Percentiles rank a stretch among this genome's conserved stretches.
Conservation (phyloP, 78 protist species). For the Pigoraptor vietnamica region DNA sequence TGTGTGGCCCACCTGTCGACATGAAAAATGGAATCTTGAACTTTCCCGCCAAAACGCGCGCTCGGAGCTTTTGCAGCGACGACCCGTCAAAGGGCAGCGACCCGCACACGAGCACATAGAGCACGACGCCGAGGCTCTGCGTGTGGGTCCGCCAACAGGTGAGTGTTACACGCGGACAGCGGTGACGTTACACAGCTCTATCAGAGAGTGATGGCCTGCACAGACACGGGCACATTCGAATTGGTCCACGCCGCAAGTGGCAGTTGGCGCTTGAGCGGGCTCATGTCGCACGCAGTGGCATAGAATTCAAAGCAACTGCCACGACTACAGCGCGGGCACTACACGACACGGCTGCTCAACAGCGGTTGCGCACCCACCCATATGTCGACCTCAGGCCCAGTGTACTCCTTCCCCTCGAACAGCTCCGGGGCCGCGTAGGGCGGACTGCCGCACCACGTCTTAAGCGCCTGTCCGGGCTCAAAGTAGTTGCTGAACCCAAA, state of each 20-base stretch:
- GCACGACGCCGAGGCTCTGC: constrained; percentile 38
- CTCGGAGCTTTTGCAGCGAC: neutral
- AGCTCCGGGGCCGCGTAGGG: constrained; percentile 71
- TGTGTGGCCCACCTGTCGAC: neutral
- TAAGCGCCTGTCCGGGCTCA: constrained; percentile 17
- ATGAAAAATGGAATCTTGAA: neutral
- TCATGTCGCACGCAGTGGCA: too few species aligned
- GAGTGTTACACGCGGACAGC: too few species aligned
- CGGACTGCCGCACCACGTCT: constrained; percentile 42
- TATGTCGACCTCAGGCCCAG: constrained; percentile 35
- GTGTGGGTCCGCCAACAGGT: too few species aligned
- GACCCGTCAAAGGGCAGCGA: constrained; percentile 34
- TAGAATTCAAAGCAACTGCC: too few species aligned
- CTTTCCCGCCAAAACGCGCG: constrained; percentile 6
- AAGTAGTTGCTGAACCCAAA: constrained; percentile 59
- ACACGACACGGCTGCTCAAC: too few species aligned
- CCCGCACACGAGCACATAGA: constrained; percentile 32
- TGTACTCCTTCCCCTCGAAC: constrained; percentile 35
- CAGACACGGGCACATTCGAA: too few species aligned
- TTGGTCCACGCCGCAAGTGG: too few species aligned
- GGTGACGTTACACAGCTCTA: too few species aligned
- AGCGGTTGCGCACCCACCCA: constrained; percentile 8
- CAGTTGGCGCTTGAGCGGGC: too few species aligned
- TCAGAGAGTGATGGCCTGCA: too few species aligned
- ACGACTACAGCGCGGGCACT: too few species aligned